Base-by-base conservation (phyloP, 257 asterid genomes). In the Agastache rugosa region DNA sequence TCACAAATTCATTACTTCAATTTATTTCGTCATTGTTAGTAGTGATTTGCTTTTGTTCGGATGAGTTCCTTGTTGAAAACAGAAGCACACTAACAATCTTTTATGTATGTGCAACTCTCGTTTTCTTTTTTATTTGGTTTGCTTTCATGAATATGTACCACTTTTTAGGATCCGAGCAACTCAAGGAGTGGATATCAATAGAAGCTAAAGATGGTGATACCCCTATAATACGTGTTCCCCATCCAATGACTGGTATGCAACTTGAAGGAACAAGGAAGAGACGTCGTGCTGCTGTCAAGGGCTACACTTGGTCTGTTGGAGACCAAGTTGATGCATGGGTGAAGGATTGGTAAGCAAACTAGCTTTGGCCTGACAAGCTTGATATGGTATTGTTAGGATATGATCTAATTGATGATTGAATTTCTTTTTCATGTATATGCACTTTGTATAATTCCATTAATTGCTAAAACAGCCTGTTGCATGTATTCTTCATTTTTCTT, bases 311-410 rank as follows among this genome's bases (percentile, higher is more conserved):
- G 99, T 93, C 90, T 76, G 85, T 84, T 59, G 96, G 97, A 67
- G 99, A 96, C 79, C 85, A 85, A 73, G 99, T 91, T 72, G 99
- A 96, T 83, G 97, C 90, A 12, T 88, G 89, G 90, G 65, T 89
- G 39, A 83, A 84, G 55, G 88, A 86, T 77, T 83, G 99, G 99
- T 96, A 79, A 83, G 86, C 47, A 62, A 56, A 54, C 54, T 59
- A 61, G 10, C 71, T 75, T 37, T 44, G 34, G 15, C 67, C 56
- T 31, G 48, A 53, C 15, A 27, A 37, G 22, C 42, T 75, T 58
- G 27, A 31, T 60, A 47, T 39, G 22, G 16, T 44, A 22, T 72
- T 23, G 1, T 55, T 31, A 61, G 22, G 62, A 66, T 63, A 15
- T 17, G 2, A 3, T 64, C 72, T 25, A 34, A 37, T 48, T 70